Conservation (phyloP, 306 rosid genomes). For the Senna siamea region DNA sequence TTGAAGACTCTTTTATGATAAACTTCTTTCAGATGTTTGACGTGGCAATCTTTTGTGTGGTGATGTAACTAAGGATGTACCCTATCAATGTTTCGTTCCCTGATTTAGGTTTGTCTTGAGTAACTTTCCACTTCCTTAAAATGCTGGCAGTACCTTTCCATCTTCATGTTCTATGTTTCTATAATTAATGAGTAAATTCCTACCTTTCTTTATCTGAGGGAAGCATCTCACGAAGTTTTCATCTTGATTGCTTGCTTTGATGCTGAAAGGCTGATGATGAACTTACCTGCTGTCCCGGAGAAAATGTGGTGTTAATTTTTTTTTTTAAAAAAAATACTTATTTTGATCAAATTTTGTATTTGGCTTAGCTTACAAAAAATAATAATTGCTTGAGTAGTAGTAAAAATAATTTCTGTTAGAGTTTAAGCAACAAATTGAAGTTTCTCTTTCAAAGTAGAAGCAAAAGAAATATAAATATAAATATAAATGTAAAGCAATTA, state of each 20-base stretch:
- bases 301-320: too few relatives aligned
- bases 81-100: neutral
- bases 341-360: too few relatives aligned
- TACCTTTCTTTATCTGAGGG: neutral
- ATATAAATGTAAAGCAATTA: too few relatives aligned
- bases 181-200: constrained; percentile 10
- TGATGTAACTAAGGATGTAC: neutral
- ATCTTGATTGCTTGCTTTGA: constrained; percentile 32
- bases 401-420: too few relatives aligned
- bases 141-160: neutral
- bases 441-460: too few relatives aligned
- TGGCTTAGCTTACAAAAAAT: too few relatives aligned
- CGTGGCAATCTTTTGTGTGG: constrained; percentile 1
- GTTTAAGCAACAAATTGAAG: too few relatives aligned
- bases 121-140: neutral
- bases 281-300: constrained; percentile 90
- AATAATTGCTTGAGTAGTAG: too few relatives aligned
- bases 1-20: neutral
- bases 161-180: neutral
- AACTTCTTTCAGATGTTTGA: constrained; percentile 3
- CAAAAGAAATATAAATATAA: too few relatives aligned
- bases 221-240: neutral
- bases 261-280: constrained; percentile 72
- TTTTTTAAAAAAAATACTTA: too few relatives aligned
- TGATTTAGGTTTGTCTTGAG: neutral